Percentiles rank a stretch among this genome's conserved stretches.
Evolutionary conservation across 148 eudicot genomes (phyloP).

Genomic region (Pouteria glomerata): DNA sequence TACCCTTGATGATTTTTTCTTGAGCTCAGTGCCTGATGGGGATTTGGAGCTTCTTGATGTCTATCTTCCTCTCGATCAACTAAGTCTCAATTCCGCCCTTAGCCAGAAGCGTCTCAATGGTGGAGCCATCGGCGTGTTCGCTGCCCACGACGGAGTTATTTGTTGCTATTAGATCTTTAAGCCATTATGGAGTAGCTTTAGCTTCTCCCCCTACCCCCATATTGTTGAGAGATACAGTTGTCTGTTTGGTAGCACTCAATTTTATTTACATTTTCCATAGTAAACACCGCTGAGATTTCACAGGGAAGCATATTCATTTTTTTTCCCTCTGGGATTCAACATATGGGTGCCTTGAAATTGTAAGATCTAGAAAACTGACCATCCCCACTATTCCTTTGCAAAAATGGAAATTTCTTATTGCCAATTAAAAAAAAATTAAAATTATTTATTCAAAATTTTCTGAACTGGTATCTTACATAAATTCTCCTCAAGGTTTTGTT

Average conservation of each 20-base stretch:
- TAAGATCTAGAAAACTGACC: neutral
- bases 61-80: slow-evolving; percentile 76
- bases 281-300: neutral
- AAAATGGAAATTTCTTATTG: no score
- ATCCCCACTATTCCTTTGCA: neutral
- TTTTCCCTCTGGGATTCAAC: slow-evolving; percentile 50
- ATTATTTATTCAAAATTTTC: no score
- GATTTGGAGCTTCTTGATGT: slow-evolving; percentile 82
- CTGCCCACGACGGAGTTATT: slow-evolving; percentile 89
- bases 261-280: neutral
- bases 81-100: slow-evolving; percentile 83
- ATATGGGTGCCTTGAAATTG: neutral
- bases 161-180: no score
- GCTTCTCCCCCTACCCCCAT: no score
- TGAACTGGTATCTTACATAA: neutral
- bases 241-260: neutral
- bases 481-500: neutral
- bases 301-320: neutral
- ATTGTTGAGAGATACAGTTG: no score
- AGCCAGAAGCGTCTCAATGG: slow-evolving; percentile 89
- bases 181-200: no score
- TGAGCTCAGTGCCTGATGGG: slow-evolving; percentile 77
- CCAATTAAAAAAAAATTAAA: no score
- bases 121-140: slow-evolving; percentile 86
- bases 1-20: slow-evolving; percentile 80